phyloP scores from a whole-genome alignment of 768 basidiomycete genomes.

The Butyriboletus loyo region DNA sequence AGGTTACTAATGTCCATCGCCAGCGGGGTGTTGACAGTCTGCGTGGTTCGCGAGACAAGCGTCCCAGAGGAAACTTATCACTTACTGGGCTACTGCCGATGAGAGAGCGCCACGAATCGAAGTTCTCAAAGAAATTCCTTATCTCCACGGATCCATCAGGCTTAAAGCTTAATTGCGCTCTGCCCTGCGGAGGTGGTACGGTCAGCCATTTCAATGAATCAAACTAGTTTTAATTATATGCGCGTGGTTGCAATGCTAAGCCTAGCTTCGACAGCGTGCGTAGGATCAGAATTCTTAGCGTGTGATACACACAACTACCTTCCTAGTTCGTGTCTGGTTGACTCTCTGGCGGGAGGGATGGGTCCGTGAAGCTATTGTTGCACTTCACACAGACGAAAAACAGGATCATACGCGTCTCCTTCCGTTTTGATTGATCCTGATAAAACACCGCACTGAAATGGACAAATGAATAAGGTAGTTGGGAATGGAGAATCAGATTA shows the following conservation, averaged over 20 bases:
- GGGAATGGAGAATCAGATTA: constrained; percentile 7
- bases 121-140: not conserved
- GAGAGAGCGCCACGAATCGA: not conserved
- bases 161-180: not conserved
- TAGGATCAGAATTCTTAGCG: constrained; percentile 1
- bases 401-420: constrained; percentile 91
- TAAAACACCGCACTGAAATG: constrained; percentile 81
- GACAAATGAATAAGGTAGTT: constrained; percentile 3
- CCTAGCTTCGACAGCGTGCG: not conserved
- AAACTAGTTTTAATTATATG: not conserved
- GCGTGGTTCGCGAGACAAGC: not conserved
- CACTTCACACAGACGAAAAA: constrained; percentile 89
- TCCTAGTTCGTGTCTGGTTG: constrained; percentile 28
- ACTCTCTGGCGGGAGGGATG: constrained; percentile 50
- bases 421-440: constrained; percentile 96
- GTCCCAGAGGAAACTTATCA: not conserved
- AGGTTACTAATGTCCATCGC: not conserved
- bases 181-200: not conserved
- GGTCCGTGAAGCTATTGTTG: constrained; percentile 72
- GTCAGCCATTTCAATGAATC: not conserved
- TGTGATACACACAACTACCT: constrained; percentile 1
- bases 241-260: not conserved
- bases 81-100: not conserved
- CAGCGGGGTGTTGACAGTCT: not conserved
- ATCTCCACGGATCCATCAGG: not conserved